Percentiles rank a stretch among this genome's conserved stretches.
phyloP scores from a whole-genome alignment of 441 rosid species.

The Melastoma candidum region DNA sequence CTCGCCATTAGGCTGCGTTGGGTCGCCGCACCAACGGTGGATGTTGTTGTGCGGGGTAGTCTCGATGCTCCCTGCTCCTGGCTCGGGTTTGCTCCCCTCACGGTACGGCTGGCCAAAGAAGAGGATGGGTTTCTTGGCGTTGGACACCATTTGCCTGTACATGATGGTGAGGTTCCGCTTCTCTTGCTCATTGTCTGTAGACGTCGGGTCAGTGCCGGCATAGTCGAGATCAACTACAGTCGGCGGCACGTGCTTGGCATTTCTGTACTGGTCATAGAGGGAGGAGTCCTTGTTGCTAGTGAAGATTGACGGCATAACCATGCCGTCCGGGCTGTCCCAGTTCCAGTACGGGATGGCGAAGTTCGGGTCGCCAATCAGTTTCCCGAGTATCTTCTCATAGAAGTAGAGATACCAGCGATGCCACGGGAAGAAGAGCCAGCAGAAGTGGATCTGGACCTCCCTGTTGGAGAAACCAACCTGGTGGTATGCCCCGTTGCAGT shows the following conservation, averaged over 20 bases:
- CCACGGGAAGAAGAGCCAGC: conserved; percentile 56
- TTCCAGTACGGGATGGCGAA: conserved; percentile 60
- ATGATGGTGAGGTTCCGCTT: conserved; percentile 34
- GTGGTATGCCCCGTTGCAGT: conserved; percentile 48
- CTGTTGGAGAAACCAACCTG: conserved; percentile 47
- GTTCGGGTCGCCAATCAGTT: conserved; percentile 40
- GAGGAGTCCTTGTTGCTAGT: conserved; percentile 27
- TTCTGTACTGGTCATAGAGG: conserved; percentile 26
- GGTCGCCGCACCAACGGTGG: conserved; percentile 41
- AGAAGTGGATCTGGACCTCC: conserved; percentile 45
- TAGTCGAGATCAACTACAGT: conserved; percentile 39
- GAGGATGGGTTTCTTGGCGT: conserved; percentile 33
- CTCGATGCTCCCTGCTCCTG: conserved; percentile 46
- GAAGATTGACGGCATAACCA: conserved; percentile 40
- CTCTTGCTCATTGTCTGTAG: conserved; percentile 12
- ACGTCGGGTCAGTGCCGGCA: conserved; percentile 18
- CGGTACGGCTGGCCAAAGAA: conserved; percentile 43
- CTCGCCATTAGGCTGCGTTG: conserved; percentile 37
- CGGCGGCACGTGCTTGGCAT: conserved; percentile 30
- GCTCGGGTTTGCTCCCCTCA: conserved; percentile 34
- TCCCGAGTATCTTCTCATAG: conserved; percentile 44
- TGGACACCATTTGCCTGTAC: conserved; percentile 56
- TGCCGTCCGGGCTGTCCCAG: conserved; percentile 53
- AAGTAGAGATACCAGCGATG: conserved; percentile 52
- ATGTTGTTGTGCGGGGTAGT: conserved; percentile 37